Base-by-base conservation (phyloP, 768 basidiomycete genomes). In the Mycena capillaripes region DNA sequence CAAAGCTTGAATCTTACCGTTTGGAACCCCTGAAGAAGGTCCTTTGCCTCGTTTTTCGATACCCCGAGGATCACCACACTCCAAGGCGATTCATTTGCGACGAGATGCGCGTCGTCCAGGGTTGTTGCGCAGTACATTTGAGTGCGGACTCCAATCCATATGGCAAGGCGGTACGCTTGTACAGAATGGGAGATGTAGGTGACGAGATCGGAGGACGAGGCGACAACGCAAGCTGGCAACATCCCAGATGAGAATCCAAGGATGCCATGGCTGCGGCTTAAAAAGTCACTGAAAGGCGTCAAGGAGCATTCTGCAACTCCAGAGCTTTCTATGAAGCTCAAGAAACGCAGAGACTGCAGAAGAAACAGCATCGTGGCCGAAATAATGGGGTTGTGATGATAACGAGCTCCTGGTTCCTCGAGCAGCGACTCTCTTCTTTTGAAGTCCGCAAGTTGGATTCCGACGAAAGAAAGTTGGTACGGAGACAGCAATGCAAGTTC, bases 271-370 rank as follows among this genome's bases (percentile, higher is more conserved):
- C 67, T 72, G 53, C 85, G 75, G 17, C 79, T 68, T 42, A 74
- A 75, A 36, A 78, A 56, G 34, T 83, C 78, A 8, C 66, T 59
- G 64, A 84, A 82, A 16, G 77, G 70, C n/a, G 70, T 73, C n/a
- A 67, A 38, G 6, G 74, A 71, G 46, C 58, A 50, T 29, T 61
- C 65, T 5, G 70, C 44, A 23, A 60, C 55, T n/a, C 56, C 63
- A 8, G 61, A 56, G 29, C 59, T 36, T 60, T 84, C 83, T 21
- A 83, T 78, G 70, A 85, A 85, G 23, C 82, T 79, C 53, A 91
- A 86, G 73, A 90, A 91, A 17, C 86, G 86, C 60, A 91, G 82
- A 10, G 80, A 62, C 79, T 92, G 91, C 21, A 85, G 72, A 6
- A 92, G 81, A 63, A 91, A 84, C 46, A 91, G 83, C 19, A 80